phyloP scores from a whole-genome alignment of 164 flowering plant genomes.

The Magnolia kwangsiensis region DNA sequence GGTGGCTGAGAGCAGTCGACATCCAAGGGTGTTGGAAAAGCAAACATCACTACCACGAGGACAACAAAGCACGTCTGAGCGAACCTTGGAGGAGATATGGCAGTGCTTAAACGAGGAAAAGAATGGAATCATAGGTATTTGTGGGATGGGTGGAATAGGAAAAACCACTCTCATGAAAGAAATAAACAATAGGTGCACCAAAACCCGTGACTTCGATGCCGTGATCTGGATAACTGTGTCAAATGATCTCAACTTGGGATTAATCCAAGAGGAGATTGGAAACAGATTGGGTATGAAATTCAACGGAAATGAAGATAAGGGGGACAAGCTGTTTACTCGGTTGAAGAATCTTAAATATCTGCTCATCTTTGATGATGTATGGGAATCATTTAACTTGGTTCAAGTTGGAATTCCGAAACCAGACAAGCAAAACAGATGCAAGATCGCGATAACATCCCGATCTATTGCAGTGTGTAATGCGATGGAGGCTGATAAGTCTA shows the following conservation, averaged over 20 bases:
- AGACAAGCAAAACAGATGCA: not conserved
- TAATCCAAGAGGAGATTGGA: not conserved
- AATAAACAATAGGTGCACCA: not conserved
- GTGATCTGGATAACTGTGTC: conserved; percentile 6
- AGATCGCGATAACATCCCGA: not conserved
- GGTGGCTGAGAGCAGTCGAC: too few species aligned
- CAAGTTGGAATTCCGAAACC: conserved; percentile 3
- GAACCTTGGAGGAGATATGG: conserved; percentile 2
- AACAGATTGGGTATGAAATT: not conserved
- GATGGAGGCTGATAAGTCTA: not conserved
- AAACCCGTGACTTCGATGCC: not conserved
- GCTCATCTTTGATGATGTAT: conserved; percentile 5
- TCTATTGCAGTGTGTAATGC: not conserved
- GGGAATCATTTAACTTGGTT: not conserved
- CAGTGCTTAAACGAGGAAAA: not conserved
- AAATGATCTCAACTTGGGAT: not conserved
- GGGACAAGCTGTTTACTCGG: not conserved
- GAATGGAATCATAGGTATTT: not conserved
- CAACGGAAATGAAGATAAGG: not conserved
- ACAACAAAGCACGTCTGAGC: not conserved
- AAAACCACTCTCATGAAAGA: conserved; percentile 4
- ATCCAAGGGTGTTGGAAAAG: too few species aligned
- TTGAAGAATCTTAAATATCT: not conserved
- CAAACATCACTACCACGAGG: too few species aligned
- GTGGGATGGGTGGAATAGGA: conserved; percentile 3